Conservation (phyloP, 805 yeast species). For the Candida corydali region DNA sequence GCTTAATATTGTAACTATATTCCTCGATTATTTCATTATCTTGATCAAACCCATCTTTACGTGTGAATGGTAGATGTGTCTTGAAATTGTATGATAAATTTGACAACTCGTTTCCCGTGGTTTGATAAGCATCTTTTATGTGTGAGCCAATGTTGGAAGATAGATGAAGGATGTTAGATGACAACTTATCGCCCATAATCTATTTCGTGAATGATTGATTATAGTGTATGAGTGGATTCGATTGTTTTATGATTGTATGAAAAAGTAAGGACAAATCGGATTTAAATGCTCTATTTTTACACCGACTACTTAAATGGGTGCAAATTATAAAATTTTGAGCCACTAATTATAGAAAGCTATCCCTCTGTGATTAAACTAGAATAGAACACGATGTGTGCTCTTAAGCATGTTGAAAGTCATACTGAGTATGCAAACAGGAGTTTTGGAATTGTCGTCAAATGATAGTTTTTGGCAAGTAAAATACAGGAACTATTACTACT, state of each 20-base stretch:
- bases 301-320: background rate
- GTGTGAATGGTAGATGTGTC: conserved; percentile 9
- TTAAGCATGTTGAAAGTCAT: too few species aligned
- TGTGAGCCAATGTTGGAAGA: conserved; percentile 6
- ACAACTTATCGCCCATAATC: conserved; percentile 10
- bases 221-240: too few species aligned
- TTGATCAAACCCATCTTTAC: conserved; percentile 13
- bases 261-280: conserved; percentile 1
- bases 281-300: too few species aligned
- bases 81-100: conserved; percentile 7
- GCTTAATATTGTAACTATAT: conserved; percentile 42
- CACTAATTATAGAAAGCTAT: too few species aligned
- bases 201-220: too few species aligned
- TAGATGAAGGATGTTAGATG: conserved; percentile 6
- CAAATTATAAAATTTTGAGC: background rate
- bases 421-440: too few species aligned
- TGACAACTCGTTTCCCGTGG: conserved; percentile 6
- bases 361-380: too few species aligned
- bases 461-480: too few species aligned
- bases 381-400: too few species aligned
- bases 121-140: conserved; percentile 8
- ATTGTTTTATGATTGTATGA: too few species aligned
- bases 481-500: too few species aligned
- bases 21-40: conserved; percentile 39
- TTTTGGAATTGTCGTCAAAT: too few species aligned